Conservation (phyloP, 2,329 filamentous ascomycete genomes). For the Neoscytalidium dimidiatum region DNA sequence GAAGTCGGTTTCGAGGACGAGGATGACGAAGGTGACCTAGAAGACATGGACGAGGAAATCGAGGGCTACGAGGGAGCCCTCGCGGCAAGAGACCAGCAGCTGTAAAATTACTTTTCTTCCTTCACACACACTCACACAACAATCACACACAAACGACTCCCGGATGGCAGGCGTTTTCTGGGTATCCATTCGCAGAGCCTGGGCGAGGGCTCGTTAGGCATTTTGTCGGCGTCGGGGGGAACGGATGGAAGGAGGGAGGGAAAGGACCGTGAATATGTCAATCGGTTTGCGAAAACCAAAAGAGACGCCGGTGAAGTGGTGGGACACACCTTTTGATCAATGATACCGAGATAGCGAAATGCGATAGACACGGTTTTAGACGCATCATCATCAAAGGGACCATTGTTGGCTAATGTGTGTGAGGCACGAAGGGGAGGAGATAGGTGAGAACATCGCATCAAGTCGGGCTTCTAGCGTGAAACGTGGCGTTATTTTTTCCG, state of each 20-base stretch:
- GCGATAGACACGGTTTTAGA: conserved; percentile 14
- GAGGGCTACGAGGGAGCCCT: conserved; percentile 24
- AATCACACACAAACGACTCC: background rate
- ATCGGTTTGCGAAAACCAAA: background rate
- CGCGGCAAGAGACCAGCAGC: conserved; percentile 1
- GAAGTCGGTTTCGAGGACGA: conserved; percentile 78
- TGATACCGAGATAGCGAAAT: conserved; percentile 18
- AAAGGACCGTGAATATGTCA: too few species aligned
- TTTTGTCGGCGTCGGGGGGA: conserved; percentile 18
- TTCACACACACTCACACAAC: background rate
- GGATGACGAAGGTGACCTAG: conserved; percentile 62
- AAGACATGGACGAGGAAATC: conserved; percentile 53
- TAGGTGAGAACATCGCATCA: background rate
- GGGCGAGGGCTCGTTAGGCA: conserved; percentile 16
- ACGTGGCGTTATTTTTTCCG: too few species aligned
- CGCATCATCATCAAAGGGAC: background rate
- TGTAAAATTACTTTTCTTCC: background rate
- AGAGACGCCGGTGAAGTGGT: conserved; percentile 15
- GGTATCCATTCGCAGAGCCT: conserved; percentile 7
- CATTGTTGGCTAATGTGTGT: background rate
- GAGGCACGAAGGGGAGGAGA: background rate
- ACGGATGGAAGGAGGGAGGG: background rate
- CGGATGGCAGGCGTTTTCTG: conserved; percentile 9
- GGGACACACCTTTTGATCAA: conserved; percentile 1
- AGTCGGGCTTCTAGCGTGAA: background rate